Conservation (phyloP, 106 monocot genomes). For the Acorus gramineus region DNA sequence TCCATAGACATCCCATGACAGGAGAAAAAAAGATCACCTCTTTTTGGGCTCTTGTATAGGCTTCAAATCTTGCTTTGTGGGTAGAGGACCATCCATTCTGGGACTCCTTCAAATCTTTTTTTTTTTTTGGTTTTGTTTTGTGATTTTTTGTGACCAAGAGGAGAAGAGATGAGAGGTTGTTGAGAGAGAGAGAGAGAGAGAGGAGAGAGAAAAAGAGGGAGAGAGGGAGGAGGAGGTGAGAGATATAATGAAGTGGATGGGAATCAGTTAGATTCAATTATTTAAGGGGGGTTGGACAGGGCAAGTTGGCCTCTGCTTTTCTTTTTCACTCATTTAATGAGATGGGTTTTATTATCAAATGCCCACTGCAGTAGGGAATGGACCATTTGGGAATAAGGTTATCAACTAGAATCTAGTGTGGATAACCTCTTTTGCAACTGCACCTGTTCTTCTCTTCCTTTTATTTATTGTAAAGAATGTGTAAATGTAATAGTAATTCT, state of each 20-base stretch:
- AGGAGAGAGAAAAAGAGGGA: not conserved
- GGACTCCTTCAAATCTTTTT: not conserved
- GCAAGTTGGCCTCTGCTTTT: slow-evolving; percentile 1
- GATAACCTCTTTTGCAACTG: no score
- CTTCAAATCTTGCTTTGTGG: not conserved
- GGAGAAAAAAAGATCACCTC: slow-evolving; percentile 3
- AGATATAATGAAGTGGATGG: slow-evolving; percentile 9
- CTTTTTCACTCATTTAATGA: not conserved
- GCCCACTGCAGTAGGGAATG: no score
- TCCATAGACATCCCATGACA: not conserved
- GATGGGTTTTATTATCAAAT: no score
- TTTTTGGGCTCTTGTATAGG: not conserved
- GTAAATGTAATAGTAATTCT: no score
- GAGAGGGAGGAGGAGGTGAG: not conserved
- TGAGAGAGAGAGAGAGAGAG: not conserved
- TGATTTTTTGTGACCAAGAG: not conserved
- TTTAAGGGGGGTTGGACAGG: not conserved
- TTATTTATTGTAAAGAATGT: no score
- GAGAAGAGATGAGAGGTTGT: not conserved
- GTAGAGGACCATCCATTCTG: not conserved
- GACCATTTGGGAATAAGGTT: no score
- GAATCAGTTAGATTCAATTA: not conserved
- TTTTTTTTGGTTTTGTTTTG: no score
- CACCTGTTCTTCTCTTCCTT: no score
- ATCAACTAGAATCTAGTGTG: no score